A percentile compares a stretch with the other conserved stretches of the same genome.
Conservation (phyloP, 768 basidiomycete species). For the Mycena sanguinolenta region DNA sequence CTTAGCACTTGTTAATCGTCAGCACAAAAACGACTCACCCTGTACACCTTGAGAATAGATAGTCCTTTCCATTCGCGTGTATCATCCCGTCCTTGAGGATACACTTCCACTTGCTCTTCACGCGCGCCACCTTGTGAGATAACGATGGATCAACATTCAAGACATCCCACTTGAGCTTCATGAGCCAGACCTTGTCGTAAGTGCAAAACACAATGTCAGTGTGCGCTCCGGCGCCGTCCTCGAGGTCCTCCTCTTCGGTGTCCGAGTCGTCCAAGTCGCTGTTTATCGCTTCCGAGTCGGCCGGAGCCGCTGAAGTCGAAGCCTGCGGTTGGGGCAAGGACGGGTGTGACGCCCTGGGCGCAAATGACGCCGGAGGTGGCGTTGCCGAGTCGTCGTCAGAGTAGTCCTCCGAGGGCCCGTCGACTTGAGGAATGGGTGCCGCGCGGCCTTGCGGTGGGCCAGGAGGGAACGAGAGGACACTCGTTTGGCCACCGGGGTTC, state of each 20-base stretch:
- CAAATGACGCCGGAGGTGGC: slow-evolving; percentile 77
- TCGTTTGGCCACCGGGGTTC: slow-evolving; percentile 68
- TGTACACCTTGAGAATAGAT: slow-evolving; percentile 96
- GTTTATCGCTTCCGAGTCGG: slow-evolving; percentile 90
- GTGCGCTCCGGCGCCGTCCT: slow-evolving; percentile 80
- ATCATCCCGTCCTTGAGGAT: slow-evolving; percentile 98
- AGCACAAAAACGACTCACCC: slow-evolving; percentile 71
- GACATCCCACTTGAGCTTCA: not conserved
- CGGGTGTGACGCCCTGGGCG: slow-evolving; percentile 79
- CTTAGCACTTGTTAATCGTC: not conserved
- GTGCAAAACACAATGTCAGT: slow-evolving; percentile 98
- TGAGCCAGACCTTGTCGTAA: slow-evolving; percentile 89
- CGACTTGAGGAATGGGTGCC: slow-evolving; percentile 77
- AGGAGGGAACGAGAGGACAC: slow-evolving; percentile 67
- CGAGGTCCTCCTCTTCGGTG: slow-evolving; percentile 88
- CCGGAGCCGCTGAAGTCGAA: slow-evolving; percentile 50
- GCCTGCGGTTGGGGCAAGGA: slow-evolving; percentile 77
- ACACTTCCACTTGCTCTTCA: slow-evolving; percentile 99
- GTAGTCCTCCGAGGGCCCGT: slow-evolving; percentile 79
- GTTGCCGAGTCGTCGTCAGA: slow-evolving; percentile 77
- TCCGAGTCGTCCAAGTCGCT: slow-evolving; percentile 97
- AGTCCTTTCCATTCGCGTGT: slow-evolving; percentile 96
- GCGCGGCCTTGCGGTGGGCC: slow-evolving; percentile 43
- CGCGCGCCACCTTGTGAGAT: slow-evolving; percentile 88
- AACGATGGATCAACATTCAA: slow-evolving; percentile 23